Conservation (phyloP, 345 rosid species). For the Sisymbrium irio region DNA sequence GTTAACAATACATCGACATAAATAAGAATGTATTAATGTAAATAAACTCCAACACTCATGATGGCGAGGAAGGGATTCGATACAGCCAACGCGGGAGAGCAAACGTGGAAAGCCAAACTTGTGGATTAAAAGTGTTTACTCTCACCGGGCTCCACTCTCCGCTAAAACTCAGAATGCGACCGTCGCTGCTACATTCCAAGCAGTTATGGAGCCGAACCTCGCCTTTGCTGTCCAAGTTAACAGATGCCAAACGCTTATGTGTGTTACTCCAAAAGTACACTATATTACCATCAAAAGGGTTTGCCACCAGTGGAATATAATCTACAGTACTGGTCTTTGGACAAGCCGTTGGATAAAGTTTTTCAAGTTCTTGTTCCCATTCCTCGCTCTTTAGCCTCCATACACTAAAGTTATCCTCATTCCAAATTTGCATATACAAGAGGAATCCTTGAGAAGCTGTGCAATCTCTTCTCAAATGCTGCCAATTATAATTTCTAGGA, state of each 20-base stretch:
- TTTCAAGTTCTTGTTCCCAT: background rate
- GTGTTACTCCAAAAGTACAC: background rate
- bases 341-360: no score
- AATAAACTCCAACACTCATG: no score
- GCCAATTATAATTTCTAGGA: background rate
- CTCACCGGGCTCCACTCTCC: no score
- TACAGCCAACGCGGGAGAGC: background rate
- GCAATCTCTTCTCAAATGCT: background rate
- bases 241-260: background rate
- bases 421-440: background rate
- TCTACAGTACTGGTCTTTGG: background rate
- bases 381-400: background rate
- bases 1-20: no score
- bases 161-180: background rate
- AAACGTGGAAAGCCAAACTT: background rate
- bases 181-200: background rate
- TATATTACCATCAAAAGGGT: constrained; percentile 4
- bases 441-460: background rate
- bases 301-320: background rate
- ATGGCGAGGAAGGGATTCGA: background rate
- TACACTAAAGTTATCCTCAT: background rate
- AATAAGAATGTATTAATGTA: no score
- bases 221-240: background rate
- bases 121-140: no score
- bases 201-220: background rate